Base-by-base conservation (phyloP, 331 rosid genomes). In the Saraca asoca region DNA sequence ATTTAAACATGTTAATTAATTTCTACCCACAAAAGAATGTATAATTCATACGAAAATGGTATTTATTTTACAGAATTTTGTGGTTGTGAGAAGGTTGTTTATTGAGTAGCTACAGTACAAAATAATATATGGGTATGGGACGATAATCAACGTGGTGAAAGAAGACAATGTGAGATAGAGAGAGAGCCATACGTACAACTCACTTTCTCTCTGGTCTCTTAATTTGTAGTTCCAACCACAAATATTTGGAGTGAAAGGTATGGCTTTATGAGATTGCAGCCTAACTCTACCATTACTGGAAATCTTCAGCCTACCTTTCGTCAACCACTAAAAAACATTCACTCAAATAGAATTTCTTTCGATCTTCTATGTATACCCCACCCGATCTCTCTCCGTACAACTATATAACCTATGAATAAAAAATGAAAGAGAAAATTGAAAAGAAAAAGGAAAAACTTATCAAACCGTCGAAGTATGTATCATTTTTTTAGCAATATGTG, bases 241-340 rank as follows among this genome's bases (percentile, higher is more conserved):
- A 76, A 69, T 66, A 24, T 24, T 24, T 65, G 52, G 41, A 77
- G 69, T 56, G 51, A 60, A 79, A 77, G 53, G 66, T 11, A 75
- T 61, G 42, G 64, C 79, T 81, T 82, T 53, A 58, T 62, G 62
- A 77, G 58, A 56, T 70, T 58, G 65, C 73, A 71, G 71, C 85
- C 86, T 73, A 82, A 84, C 84, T 62, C 75, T 39, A 66, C 84
- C 64, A 14, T 64, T 61, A 66, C 29, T 15, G 65, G 77, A 79
- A 84, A 77, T 48, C 74, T 81, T 79, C 77, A 68, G 42, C 39
- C 56, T 68, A 50, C 57, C 78, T 69, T 65, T 82, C 87, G 77
- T 79, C 83, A 81, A 81, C 80, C 73, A 72, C 70, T 48, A 49
- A 74, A 34, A 49, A 62, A 24, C 3, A 24, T 24, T 24, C 31